These are phyloP conservation scores for Fusarium mundagurra DNA, from an alignment of 2,329 filamentous ascomycete genomes.

Conservation along the genomic window DNA sequence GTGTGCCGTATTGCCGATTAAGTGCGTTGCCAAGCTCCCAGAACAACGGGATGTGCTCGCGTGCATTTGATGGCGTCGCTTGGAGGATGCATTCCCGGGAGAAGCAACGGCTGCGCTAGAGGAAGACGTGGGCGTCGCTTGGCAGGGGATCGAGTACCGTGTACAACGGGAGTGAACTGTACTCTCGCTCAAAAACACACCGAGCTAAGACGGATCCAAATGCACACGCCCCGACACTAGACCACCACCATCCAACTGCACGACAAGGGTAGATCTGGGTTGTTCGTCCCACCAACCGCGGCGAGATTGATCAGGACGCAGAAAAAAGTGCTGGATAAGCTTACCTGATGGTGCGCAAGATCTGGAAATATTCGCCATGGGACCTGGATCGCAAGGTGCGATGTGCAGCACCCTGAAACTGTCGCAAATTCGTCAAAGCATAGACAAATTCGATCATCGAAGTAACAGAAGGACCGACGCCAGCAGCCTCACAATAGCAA, in stretches of 20 bases:
- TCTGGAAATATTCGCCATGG: conserved; percentile 4
- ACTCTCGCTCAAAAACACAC: not conserved
- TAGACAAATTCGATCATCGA: conserved; percentile 24
- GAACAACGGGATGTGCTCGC: conserved; percentile 18
- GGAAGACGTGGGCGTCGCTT: conserved; percentile 1
- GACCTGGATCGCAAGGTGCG: not conserved
- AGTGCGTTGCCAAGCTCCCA: conserved; percentile 37
- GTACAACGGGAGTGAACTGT: conserved; percentile 5
- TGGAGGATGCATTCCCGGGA: conserved; percentile 36
- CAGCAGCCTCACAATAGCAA: not conserved
- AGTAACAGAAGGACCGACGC: conserved; percentile 22
- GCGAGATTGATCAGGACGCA: not conserved
- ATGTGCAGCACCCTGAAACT: conserved; percentile 3
- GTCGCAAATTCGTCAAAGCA: conserved; percentile 31
- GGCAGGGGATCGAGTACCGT: conserved; percentile 20
- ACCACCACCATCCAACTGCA: conserved; percentile 23
- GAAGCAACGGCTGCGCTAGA: conserved; percentile 12
- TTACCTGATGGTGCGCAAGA: conserved; percentile 13
- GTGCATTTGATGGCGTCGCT: conserved; percentile 26
- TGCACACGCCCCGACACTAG: conserved; percentile 35
- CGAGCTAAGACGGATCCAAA: not conserved
- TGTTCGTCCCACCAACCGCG: conserved; percentile 7
- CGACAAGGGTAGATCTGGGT: conserved; percentile 28
- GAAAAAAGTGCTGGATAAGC: not conserved
- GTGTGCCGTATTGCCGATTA: conserved; percentile 40